phyloP scores from a whole-genome alignment of 148 eudicot species.

The Suaeda aralocaspica region DNA sequence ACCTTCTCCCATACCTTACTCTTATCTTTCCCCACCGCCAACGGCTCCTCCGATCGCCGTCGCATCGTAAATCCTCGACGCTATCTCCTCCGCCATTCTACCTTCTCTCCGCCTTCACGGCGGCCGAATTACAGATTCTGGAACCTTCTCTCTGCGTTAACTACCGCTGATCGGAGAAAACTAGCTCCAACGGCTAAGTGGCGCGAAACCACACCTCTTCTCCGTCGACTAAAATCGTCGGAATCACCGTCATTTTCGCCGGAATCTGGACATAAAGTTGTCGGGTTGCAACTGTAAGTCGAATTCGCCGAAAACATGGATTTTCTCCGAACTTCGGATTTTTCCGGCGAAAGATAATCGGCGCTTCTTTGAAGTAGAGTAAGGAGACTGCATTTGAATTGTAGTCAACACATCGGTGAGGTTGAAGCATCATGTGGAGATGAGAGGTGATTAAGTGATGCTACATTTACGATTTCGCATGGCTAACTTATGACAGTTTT shows the following conservation, averaged over 20 bases:
- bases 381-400: neutral
- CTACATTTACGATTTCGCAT: too few species aligned
- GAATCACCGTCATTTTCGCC: slow-evolving; percentile 12
- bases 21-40: slow-evolving; percentile 91
- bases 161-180: slow-evolving; percentile 47
- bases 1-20: slow-evolving; percentile 83
- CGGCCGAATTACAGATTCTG: slow-evolving; percentile 10
- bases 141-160: slow-evolving; percentile 46
- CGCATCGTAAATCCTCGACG: slow-evolving; percentile 85
- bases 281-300: neutral
- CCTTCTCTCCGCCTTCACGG: slow-evolving; percentile 16
- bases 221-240: slow-evolving; percentile 18
- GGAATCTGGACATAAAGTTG: slow-evolving; percentile 1
- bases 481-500: too few species aligned
- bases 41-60: slow-evolving; percentile 90
- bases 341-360: slow-evolving; percentile 15
- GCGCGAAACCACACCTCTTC: slow-evolving; percentile 57
- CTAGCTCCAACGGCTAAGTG: slow-evolving; percentile 62
- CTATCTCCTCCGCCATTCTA: slow-evolving; percentile 23
- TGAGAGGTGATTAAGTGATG: slow-evolving; percentile 9
- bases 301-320: slow-evolving; percentile 1
- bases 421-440: slow-evolving; percentile 21
- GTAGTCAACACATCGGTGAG: slow-evolving; percentile 17
- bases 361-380: neutral
- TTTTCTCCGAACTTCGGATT: slow-evolving; percentile 1